Conservation (phyloP, 805 yeast genomes). For the Tetrapisispora arboricola region DNA sequence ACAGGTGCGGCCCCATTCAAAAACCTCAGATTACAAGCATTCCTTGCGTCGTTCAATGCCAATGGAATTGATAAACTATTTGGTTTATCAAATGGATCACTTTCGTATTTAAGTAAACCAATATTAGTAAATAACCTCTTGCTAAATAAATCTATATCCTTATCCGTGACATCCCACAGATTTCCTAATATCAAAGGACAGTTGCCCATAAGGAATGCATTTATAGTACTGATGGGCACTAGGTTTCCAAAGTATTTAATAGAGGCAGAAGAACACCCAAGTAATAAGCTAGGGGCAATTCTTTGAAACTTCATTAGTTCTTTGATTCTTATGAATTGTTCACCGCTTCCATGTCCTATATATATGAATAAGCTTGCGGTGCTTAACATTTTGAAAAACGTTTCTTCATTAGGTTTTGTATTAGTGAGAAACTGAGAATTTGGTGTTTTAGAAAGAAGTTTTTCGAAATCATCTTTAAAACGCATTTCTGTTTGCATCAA, state of each 20-base stretch:
- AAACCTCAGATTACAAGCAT: slow-evolving; percentile 55
- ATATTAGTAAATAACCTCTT: slow-evolving; percentile 48
- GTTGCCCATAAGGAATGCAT: slow-evolving; percentile 69
- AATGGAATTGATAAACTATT: slow-evolving; percentile 32
- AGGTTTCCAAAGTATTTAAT: slow-evolving; percentile 47
- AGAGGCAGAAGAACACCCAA: slow-evolving; percentile 89
- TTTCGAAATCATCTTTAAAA: slow-evolving; percentile 38
- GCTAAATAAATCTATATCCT: slow-evolving; percentile 80
- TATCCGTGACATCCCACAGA: slow-evolving; percentile 96
- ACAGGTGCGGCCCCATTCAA: slow-evolving; percentile 92
- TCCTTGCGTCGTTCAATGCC: slow-evolving; percentile 56
- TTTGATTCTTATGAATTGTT: slow-evolving; percentile 56
- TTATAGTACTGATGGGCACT: slow-evolving; percentile 68
- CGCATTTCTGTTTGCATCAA: slow-evolving; percentile 52
- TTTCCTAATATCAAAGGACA: slow-evolving; percentile 77
- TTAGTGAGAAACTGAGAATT: slow-evolving; percentile 50
- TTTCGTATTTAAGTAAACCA: slow-evolving; percentile 40
- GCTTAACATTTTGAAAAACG: slow-evolving; percentile 36
- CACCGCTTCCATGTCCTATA: slow-evolving; percentile 97
- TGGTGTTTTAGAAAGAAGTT: slow-evolving; percentile 15
- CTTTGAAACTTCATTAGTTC: slow-evolving; percentile 35
- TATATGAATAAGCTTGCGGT: slow-evolving; percentile 51
- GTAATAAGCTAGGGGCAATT: slow-evolving; percentile 52
- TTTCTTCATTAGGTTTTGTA: slow-evolving; percentile 45
- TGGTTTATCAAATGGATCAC: slow-evolving; percentile 3